Base-by-base conservation (phyloP, 306 rosid species). In the Echinosophora koreensis region DNA sequence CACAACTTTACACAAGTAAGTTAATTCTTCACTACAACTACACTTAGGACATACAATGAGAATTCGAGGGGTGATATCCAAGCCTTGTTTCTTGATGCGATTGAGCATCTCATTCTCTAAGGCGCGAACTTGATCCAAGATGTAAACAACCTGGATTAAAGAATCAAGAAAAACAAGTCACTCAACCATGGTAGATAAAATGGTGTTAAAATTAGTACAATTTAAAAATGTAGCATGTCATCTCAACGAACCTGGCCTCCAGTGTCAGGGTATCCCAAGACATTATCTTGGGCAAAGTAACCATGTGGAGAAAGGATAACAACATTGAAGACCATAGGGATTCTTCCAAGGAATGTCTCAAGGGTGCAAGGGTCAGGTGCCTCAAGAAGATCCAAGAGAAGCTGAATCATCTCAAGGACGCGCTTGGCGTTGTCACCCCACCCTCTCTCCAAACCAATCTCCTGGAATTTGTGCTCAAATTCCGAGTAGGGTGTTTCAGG, bases 91-190 rank as follows among this genome's bases (percentile, higher is more conserved):
- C 89, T 95, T 92, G 49, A 95, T 89, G 69, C 99, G 93, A 6
- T 39, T 73, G 70, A 95, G 98, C 98, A 95, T 95, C 87, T 95
- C 94, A 18, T 82, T 63, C 91, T 95, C 99, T 88, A 95, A 87
- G 42, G 99, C 99, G 41, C 98, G 97, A 72, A 95, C 99, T 95
- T 95, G 99, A 80, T 95, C 98, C 97, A 95, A 91, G 88, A 95
- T 95, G 90, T 95, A 95, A 30, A 95, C 99, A 83, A 95, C 91
- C 96, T 92, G 46, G 12, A 82, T 61, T 47, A 5, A 30, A n/a
- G 79, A 71, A 74, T 16, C 72, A 73, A 50, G 71, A 32, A 44
- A 22, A 56, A 11, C 42, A 56, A 73, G 49, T 73, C 73, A 60
- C 28, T 14, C 30, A 70, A 77, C 32, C 8, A 13, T 58, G 57